Base-by-base conservation (phyloP, 2,329 filamentous ascomycete genomes). In the Phyllosticta ampelicida region DNA sequence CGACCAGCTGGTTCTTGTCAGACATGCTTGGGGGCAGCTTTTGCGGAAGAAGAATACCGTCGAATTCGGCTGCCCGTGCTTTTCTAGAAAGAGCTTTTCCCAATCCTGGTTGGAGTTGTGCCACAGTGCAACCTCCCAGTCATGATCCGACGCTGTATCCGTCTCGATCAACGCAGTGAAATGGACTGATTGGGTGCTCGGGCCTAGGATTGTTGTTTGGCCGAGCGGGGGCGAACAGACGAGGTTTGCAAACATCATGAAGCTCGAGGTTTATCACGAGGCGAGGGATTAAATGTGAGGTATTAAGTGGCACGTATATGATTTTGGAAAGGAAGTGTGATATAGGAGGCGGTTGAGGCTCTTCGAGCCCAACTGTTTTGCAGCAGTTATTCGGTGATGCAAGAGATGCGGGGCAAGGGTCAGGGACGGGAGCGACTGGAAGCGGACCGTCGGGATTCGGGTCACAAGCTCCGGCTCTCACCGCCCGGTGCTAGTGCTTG, bases 101-200 rank as follows among this genome's bases (percentile, higher is more conserved):
- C 77, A 91, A 77, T 36, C 69, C 76, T 23, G 74, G 68, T 55
- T 81, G 80, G 64, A 26, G 23, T 86, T 84, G 62, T 89, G 83
- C 89, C 90, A 95, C 8, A 95, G 72, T 16, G 82, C 81, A 29
- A 90, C 81, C 64, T 94, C 80, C 86, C 88, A 94, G 19, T 77
- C 66, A 61, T 80, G 73, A 8, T 77, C 76, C 52, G 79, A 79
- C 36, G 75, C 75, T 20, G 70, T 71, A 48, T 82, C 81, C 49
- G 86, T 81, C 64, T 91, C 85, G 29, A 95, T 77, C 11, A 91
- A 71, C 6, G 87, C 85, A 0, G 81, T 85, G 63, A 96, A 86
- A 0, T 70, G 68, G 48, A 86, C 74, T 36, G 67, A 65, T 18
- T 72, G 66, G 59, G 72, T 69, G 18, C 70, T 64, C 48, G 72